Percentiles rank a stretch among this genome's conserved stretches.
These are phyloP conservation scores for Chrysanthemum seticuspe DNA, from an alignment of 129 eudicot genomes.

Conservation along the genomic window DNA sequence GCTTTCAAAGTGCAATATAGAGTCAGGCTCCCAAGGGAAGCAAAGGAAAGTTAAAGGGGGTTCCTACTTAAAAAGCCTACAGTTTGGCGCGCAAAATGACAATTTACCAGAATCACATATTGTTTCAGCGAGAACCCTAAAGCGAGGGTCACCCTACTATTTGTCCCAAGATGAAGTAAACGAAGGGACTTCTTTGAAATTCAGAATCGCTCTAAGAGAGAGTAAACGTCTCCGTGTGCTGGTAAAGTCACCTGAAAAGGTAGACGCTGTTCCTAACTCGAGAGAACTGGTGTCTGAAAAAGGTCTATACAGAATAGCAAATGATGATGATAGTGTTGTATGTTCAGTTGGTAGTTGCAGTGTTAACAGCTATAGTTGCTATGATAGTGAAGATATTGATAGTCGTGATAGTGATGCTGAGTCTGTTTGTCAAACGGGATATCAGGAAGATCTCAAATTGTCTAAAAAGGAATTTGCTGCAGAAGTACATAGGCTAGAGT, in stretches of 20 bases:
- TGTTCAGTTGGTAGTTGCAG: slow-evolving; percentile 80
- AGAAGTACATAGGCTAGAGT: slow-evolving; percentile 67
- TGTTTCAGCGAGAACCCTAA: slow-evolving; percentile 43
- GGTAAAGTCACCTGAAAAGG: slow-evolving; percentile 44
- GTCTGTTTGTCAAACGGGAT: slow-evolving; percentile 43
- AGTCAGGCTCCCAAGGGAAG: slow-evolving; percentile 26
- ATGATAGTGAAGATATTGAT: slow-evolving; percentile 39
- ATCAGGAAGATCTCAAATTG: slow-evolving; percentile 24
- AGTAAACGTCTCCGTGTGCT: slow-evolving; percentile 35
- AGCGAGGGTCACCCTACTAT: slow-evolving; percentile 44
- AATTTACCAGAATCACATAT: slow-evolving; percentile 36
- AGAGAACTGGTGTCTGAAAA: neutral
- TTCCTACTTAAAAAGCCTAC: slow-evolving; percentile 20
- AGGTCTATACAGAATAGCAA: slow-evolving; percentile 39
- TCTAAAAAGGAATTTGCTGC: slow-evolving; percentile 41
- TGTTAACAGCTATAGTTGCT: slow-evolving; percentile 26
- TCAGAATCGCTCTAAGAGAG: slow-evolving; percentile 39
- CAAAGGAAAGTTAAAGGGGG: slow-evolving; percentile 21
- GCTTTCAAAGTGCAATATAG: slow-evolving; percentile 30
- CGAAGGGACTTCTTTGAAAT: slow-evolving; percentile 34
- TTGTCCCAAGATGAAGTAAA: slow-evolving; percentile 46
- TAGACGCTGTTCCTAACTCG: slow-evolving; percentile 28
- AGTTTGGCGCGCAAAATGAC: slow-evolving; percentile 24
- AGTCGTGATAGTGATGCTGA: slow-evolving; percentile 63
- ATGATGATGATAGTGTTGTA: slow-evolving; percentile 41